A percentile compares a stretch with the other conserved stretches of the same genome.
Evolutionary conservation across 352 stramenopile species (phyloP).

Genomic region (Pythium volutum): DNA sequence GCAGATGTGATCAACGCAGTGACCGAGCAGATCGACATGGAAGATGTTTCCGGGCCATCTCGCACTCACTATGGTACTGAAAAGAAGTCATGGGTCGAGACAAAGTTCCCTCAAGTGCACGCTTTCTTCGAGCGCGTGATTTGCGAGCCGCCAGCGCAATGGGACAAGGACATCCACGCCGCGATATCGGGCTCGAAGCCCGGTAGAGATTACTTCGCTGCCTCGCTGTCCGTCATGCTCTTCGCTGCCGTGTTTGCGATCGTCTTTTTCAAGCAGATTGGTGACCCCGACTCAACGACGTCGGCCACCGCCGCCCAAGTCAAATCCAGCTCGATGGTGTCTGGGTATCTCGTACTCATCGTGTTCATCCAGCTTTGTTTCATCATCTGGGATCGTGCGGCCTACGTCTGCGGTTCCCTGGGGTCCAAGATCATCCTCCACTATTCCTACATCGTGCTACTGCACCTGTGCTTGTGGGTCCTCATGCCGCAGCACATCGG

Average conservation of each 20-base stretch:
- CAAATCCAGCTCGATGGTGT: conserved; percentile 72
- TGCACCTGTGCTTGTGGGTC: conserved; percentile 77
- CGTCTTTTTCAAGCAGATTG: conserved; percentile 73
- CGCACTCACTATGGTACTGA: conserved; percentile 28
- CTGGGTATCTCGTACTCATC: conserved; percentile 82
- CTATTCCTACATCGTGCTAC: conserved; percentile 63
- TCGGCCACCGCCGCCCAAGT: conserved; percentile 45
- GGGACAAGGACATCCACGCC: conserved; percentile 86
- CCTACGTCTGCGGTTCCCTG: conserved; percentile 75
- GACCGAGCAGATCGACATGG: conserved; percentile 68
- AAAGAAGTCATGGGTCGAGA: conserved; percentile 58
- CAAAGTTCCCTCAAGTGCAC: conserved; percentile 39
- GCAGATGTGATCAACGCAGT: conserved; percentile 25
- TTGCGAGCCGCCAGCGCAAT: conserved; percentile 60
- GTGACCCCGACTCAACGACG: conserved; percentile 44
- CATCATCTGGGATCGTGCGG: conserved; percentile 85
- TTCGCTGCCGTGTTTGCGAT: conserved; percentile 69
- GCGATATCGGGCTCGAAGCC: conserved; percentile 78
- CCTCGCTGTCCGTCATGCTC: conserved; percentile 59
- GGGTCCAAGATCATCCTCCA: conserved; percentile 73
- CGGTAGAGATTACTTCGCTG: conserved; percentile 70
- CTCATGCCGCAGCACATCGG: conserved; percentile 73
- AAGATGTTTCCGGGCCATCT: conserved; percentile 38
- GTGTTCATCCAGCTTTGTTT: conserved; percentile 77
- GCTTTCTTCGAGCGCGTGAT: conserved; percentile 68